Percentiles rank a stretch among this genome's conserved stretches.
These are phyloP conservation scores for Pythium dissotocum DNA, from an alignment of 352 stramenopile species.

Conservation along the genomic window DNA sequence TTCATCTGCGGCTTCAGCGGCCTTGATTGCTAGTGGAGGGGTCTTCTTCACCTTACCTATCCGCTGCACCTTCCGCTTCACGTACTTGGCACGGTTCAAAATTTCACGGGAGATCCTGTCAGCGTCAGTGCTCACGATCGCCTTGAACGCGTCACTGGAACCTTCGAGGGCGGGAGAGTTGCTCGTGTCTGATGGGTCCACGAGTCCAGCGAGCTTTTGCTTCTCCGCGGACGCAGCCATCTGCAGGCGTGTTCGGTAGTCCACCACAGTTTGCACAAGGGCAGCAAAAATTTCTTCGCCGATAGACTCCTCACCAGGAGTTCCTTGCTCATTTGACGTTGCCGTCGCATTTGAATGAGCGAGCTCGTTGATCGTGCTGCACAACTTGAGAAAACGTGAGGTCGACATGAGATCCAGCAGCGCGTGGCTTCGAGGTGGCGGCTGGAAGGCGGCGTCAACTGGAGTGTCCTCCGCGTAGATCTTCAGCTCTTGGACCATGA, in stretches of 20 bases:
- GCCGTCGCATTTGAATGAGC: constrained; percentile 56
- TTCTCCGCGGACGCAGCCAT: constrained; percentile 76
- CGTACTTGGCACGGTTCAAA: constrained; percentile 42
- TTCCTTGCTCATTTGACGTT: constrained; percentile 12
- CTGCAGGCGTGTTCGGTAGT: constrained; percentile 69
- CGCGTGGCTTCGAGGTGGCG: constrained; percentile 48
- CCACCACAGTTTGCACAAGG: constrained; percentile 67
- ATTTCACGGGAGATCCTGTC: constrained; percentile 19
- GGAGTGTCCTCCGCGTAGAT: constrained; percentile 57
- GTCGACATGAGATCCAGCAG: constrained; percentile 74
- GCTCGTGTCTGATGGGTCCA: constrained; percentile 13
- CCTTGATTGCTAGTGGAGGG: constrained; percentile 6
- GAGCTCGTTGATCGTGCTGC: constrained; percentile 73
- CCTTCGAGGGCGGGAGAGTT: not conserved
- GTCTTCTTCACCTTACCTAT: constrained; percentile 21
- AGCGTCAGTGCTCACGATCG: not conserved
- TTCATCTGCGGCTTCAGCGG: constrained; percentile 5
- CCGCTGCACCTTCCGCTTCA: constrained; percentile 47
- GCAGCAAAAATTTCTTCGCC: constrained; percentile 40
- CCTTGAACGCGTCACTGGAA: not conserved
- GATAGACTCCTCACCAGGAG: not conserved
- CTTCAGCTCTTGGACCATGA: constrained; percentile 74
- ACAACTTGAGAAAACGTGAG: constrained; percentile 69
- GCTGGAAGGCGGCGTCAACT: constrained; percentile 48
- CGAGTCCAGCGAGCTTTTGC: constrained; percentile 41